Conservation (phyloP, 805 yeast genomes). For the Candida orba region DNA sequence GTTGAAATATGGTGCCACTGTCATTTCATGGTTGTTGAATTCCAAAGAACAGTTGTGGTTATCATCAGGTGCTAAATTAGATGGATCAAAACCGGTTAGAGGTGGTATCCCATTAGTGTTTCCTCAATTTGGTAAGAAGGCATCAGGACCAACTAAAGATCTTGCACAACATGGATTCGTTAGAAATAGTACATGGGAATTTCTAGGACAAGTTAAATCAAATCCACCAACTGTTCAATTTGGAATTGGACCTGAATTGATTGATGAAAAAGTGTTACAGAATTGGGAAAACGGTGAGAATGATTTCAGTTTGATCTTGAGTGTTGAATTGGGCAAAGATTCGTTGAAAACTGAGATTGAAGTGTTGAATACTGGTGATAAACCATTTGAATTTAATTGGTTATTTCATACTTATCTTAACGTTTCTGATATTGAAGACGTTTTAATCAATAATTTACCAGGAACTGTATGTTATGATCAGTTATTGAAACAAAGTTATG, state of each 20-base stretch:
- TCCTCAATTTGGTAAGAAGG: conserved; percentile 82
- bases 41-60: conserved; percentile 83
- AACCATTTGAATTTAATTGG: conserved; percentile 81
- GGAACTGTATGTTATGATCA: conserved; percentile 75
- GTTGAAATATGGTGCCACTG: conserved; percentile 83
- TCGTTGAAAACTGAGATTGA: conserved; percentile 63
- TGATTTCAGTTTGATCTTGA: conserved; percentile 72
- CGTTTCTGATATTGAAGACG: conserved; percentile 71
- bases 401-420: conserved; percentile 86
- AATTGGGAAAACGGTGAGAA: conserved; percentile 33
- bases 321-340: conserved; percentile 54
- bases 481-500: conserved; percentile 51
- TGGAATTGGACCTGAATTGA: conserved; percentile 82
- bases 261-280: conserved; percentile 62
- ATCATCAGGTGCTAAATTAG: conserved; percentile 69
- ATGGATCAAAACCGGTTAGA: conserved; percentile 90
- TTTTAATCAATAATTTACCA: conserved; percentile 68
- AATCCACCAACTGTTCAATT: conserved; percentile 78
- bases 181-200: conserved; percentile 86
- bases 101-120: conserved; percentile 97
- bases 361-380: conserved; percentile 61
- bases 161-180: conserved; percentile 98
- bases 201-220: conserved; percentile 73
- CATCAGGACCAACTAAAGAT: conserved; percentile 44
- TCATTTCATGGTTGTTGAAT: conserved; percentile 68